Conservation (phyloP, 345 rosid species). For the Citrus sinensis region DVS_A1.0 CM039164.1:23580001-23580500, state of each 20-base stretch:
- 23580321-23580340: neutral
- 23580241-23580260: slow-evolving; percentile 24
- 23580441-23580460: neutral
- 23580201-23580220: slow-evolving; percentile 26
- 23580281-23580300: slow-evolving; percentile 29
- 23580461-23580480: neutral
- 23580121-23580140: slow-evolving; percentile 55
- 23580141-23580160: slow-evolving; percentile 86
- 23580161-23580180: slow-evolving; percentile 56
- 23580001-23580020: slow-evolving; percentile 76
- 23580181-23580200: slow-evolving; percentile 36
- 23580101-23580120: slow-evolving; percentile 87
- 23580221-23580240: slow-evolving; percentile 22
- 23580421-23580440: neutral
- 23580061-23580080: slow-evolving; percentile 79
- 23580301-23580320: slow-evolving; percentile 21
- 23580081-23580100: slow-evolving; percentile 81
- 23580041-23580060: slow-evolving; percentile 50
- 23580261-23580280: slow-evolving; percentile 41
- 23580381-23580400: neutral
- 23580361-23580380: slow-evolving; percentile 6
- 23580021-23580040: slow-evolving; percentile 29
- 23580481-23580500: neutral
- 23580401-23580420: neutral
- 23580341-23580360: slow-evolving; percentile 8